Evolutionary conservation across 805 yeast species (phyloP).

Genomic region (Cyberlindnera lachancei): DNA sequence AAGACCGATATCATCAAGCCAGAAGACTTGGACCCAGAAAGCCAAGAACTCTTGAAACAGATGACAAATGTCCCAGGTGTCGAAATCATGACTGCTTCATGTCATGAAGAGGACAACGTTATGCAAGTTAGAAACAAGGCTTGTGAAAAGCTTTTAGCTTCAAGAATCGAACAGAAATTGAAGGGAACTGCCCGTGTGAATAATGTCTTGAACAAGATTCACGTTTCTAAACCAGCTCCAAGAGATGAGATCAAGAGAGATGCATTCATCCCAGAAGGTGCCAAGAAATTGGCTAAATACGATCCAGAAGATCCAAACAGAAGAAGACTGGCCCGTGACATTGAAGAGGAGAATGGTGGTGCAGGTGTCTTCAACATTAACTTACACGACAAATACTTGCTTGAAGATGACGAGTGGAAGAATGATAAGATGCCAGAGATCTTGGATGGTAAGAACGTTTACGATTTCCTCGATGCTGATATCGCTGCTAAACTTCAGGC

Average conservation of each 20-base stretch:
- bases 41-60: constrained; percentile 62
- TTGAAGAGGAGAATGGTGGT: constrained; percentile 94
- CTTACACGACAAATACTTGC: constrained; percentile 81
- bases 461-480: constrained; percentile 95
- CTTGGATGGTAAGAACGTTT: constrained; percentile 91
- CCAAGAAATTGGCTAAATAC: constrained; percentile 51
- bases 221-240: constrained; percentile 82
- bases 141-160: constrained; percentile 90
- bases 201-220: constrained; percentile 89
- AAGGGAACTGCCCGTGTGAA: constrained; percentile 86
- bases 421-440: constrained; percentile 96
- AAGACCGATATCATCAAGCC: constrained; percentile 85
- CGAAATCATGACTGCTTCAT: constrained; percentile 88
- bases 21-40: constrained; percentile 74
- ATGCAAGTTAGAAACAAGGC: constrained; percentile 96
- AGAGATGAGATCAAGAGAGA: constrained; percentile 82
- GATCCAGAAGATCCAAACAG: constrained; percentile 78
- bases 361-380: constrained; percentile 97
- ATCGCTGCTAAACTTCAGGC: constrained; percentile 90
- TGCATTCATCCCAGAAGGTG: constrained; percentile 78
- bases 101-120: constrained; percentile 89
- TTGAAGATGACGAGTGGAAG: constrained; percentile 98
- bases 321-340: constrained; percentile 74
- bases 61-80: constrained; percentile 68
- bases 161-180: constrained; percentile 94